Conservation (phyloP, 2,329 filamentous ascomycete species). For the Plenodomus tracheiphilus region DNA sequence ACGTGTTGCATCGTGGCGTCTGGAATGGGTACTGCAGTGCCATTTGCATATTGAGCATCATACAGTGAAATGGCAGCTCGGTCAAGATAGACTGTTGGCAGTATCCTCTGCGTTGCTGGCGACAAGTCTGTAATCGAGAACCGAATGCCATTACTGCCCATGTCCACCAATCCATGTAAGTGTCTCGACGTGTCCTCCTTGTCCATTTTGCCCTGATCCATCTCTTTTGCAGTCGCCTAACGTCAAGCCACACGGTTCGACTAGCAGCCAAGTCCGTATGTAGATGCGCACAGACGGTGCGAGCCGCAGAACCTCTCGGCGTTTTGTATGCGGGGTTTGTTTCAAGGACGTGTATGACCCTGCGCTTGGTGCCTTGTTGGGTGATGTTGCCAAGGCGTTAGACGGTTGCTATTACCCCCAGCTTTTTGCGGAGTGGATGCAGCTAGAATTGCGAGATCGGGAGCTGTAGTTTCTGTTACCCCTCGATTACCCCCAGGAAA, state of each 20-base stretch:
- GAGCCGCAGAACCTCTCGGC: slow-evolving; percentile 12
- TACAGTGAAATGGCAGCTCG: slow-evolving; percentile 83
- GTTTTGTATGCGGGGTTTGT: not conserved
- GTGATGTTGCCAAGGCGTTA: slow-evolving; percentile 10
- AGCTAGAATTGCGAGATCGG: not conserved
- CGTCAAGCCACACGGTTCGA: no score
- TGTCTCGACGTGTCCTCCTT: slow-evolving; percentile 19
- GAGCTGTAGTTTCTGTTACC: slow-evolving; percentile 8
- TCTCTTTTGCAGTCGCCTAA: slow-evolving; percentile 14
- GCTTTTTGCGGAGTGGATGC: not conserved
- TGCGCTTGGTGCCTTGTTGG: slow-evolving; percentile 2
- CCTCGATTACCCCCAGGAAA: slow-evolving; percentile 15
- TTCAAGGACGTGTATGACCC: slow-evolving; percentile 1
- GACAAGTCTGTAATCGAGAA: slow-evolving; percentile 87
- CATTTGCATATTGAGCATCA: slow-evolving; percentile 66
- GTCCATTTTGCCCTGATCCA: slow-evolving; percentile 7
- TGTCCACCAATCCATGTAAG: slow-evolving; percentile 42
- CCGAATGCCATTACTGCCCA: slow-evolving; percentile 78
- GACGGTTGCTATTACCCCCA: slow-evolving; percentile 20
- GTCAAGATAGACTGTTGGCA: slow-evolving; percentile 77
- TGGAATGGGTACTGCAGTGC: slow-evolving; percentile 56
- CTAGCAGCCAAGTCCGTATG: not conserved
- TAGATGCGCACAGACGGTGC: slow-evolving; percentile 13
- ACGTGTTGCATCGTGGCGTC: slow-evolving; percentile 66
- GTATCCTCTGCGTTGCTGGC: slow-evolving; percentile 69